Evolutionary conservation across 2,329 filamentous ascomycete species (phyloP), one percentile per base, ranked within the genome.

Genomic region (Aspergillus fijiensis): DNA sequence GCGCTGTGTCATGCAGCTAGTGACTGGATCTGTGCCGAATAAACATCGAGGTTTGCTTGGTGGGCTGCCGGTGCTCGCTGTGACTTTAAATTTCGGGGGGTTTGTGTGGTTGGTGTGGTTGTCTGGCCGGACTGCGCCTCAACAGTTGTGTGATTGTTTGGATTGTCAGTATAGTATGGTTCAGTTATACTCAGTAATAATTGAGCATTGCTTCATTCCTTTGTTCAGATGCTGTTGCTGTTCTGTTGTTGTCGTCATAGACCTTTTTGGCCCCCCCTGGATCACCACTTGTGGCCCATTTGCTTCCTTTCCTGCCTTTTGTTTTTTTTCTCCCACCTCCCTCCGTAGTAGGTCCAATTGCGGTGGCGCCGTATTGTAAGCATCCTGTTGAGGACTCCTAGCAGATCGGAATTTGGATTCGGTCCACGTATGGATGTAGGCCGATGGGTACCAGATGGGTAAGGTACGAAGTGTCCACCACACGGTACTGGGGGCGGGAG

Each of bases 351-450:
- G 54, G 29, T 33, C 49, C 45, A 14, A 45, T 48, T 25, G 27
- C 42, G 57, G 62, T 63, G 62, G 61, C 61, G 61, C 61, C 59
- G 55, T 53, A 35, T 47, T 50, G 55, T 63, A 57, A 59, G 53
- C 52, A 51, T 53, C 31, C 50, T 27, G 47, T 51, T 35, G 55
- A 33, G n/a, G 23, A 53, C 14, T 58, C 60, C 53, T 63, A 39
- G 42, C 58, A 56, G 58, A 33, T 60, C 55, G 53, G 54, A 54
- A 55, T 60, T 63, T 50, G 51, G 53, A 55, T 60, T 54, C 42
- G 39, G 53, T 53, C 31, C 42, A 51, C n/a, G 47, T 50, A 31
- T n/a, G 27, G 25, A 19, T 25, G 47, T 59, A 60, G 58, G 51
- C 52, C 58, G 52, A 60, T 60, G 50, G 11, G 35, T 56, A 56